Evolutionary conservation across 2,329 filamentous ascomycete species (phyloP).

Genomic region (Tolypocladium cylindrosporum): DNA sequence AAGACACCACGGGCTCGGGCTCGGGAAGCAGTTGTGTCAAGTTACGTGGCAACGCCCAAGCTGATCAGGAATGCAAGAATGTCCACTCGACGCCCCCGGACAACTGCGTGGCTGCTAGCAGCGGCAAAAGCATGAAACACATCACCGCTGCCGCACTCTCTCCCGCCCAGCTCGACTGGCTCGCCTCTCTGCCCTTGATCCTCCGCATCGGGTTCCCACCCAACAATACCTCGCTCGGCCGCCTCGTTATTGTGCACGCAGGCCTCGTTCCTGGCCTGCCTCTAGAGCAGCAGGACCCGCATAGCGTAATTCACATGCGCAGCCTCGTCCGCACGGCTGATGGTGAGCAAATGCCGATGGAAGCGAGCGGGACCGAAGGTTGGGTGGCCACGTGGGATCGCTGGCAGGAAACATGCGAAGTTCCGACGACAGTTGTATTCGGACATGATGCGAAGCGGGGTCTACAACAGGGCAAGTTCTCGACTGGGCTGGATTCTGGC

Average conservation of each 20-base stretch:
- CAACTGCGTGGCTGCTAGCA: too few relatives aligned
- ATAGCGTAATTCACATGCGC: constrained; percentile 80
- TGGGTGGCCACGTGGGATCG: constrained; percentile 7
- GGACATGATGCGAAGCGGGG: constrained; percentile 71
- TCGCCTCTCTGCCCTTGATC: background rate
- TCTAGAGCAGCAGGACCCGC: constrained; percentile 59
- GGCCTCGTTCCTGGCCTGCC: constrained; percentile 65
- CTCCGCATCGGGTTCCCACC: background rate
- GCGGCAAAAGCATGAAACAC: too few relatives aligned
- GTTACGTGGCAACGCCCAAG: too few relatives aligned
- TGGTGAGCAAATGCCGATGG: background rate
- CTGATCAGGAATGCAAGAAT: too few relatives aligned
- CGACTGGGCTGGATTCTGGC: constrained; percentile 71
- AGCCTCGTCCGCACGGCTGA: constrained; percentile 46
- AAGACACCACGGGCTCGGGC: too few relatives aligned
- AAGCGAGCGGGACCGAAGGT: constrained; percentile 5
- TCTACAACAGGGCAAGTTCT: constrained; percentile 49
- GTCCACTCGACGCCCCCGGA: too few relatives aligned
- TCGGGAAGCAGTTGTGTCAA: too few relatives aligned
- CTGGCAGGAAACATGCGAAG: constrained; percentile 12
- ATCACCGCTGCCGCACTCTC: background rate
- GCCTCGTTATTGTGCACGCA: constrained; percentile 59
- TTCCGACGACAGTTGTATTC: constrained; percentile 58
- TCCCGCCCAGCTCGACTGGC: background rate
- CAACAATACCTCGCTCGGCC: background rate